phyloP scores from a whole-genome alignment of 1,284 basidiomycete species.

The Cryptococcus sp. region DNA sequence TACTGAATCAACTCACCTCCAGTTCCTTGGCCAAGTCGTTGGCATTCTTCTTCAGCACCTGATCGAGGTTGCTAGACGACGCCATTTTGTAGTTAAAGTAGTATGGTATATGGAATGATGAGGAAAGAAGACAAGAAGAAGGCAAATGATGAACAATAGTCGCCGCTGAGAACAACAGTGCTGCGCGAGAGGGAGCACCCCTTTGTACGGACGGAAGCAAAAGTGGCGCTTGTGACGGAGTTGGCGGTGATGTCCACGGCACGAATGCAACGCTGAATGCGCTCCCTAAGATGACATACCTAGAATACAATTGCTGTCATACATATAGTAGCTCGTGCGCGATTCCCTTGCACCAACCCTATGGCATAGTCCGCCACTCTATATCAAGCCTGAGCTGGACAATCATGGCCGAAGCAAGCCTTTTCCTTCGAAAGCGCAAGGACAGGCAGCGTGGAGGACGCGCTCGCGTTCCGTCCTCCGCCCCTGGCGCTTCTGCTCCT shows the following conservation, averaged over 20 bases:
- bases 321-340: no score
- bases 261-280: neutral
- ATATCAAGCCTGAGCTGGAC: no score
- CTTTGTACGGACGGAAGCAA: neutral
- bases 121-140: neutral
- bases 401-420: conserved; percentile 36
- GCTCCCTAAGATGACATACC: neutral
- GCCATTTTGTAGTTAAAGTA: conserved; percentile 4
- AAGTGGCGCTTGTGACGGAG: neutral
- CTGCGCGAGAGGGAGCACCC: no score
- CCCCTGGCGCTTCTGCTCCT: conserved; percentile 7
- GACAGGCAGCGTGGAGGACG: conserved; percentile 26
- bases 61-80: conserved; percentile 27
- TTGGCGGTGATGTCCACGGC: neutral
- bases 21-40: conserved; percentile 32
- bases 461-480: conserved; percentile 4
- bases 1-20: conserved; percentile 35
- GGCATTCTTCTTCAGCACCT: conserved; percentile 31
- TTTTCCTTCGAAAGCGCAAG: conserved; percentile 45
- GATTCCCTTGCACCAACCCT: no score
- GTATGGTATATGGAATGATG: neutral
- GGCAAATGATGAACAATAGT: neutral
- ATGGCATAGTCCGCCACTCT: no score
- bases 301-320: no score
- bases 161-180: no score